phyloP scores from a whole-genome alignment of 192 early-diverging fungal species.

The Chytriomyces hyalinus region DNA sequence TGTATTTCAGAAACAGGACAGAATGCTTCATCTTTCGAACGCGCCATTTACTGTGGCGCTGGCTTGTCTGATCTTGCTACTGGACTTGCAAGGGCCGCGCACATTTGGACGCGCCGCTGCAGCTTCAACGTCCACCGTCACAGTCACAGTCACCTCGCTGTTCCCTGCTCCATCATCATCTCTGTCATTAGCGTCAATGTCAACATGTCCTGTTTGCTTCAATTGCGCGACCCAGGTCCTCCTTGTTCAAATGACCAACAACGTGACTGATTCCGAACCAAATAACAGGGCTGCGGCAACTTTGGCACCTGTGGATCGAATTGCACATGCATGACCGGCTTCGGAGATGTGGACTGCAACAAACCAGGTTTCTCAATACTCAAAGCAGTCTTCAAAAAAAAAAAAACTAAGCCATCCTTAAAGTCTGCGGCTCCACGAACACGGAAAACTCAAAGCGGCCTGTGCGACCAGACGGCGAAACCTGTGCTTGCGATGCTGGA shows the following conservation, averaged over 20 bases:
- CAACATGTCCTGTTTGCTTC: conserved; percentile 28
- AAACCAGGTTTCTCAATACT: conserved; percentile 10
- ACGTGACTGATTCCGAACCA: not conserved
- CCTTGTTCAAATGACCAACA: not conserved
- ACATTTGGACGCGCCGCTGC: not conserved
- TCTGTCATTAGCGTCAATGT: not conserved
- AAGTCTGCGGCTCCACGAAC: conserved; percentile 31
- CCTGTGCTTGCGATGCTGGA: conserved; percentile 12
- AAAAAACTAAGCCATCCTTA: not conserved
- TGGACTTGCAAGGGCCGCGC: not conserved
- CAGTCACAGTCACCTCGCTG: conserved; percentile 1
- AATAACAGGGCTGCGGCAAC: conserved; percentile 17
- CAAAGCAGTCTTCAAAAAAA: not conserved
- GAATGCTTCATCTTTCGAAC: too few relatives aligned
- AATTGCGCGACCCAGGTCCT: conserved; percentile 30
- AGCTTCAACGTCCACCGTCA: not conserved
- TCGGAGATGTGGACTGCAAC: conserved; percentile 31
- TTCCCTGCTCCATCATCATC: not conserved
- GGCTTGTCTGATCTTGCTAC: not conserved
- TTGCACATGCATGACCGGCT: conserved; percentile 21
- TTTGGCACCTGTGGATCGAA: conserved; percentile 25
- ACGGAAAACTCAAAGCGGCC: conserved; percentile 3
- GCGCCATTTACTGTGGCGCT: not conserved
- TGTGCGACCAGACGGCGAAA: not conserved
- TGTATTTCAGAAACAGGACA: too few relatives aligned